Base-by-base conservation (phyloP, 257 asterid genomes). In the Solanum peruvianum region DNA sequence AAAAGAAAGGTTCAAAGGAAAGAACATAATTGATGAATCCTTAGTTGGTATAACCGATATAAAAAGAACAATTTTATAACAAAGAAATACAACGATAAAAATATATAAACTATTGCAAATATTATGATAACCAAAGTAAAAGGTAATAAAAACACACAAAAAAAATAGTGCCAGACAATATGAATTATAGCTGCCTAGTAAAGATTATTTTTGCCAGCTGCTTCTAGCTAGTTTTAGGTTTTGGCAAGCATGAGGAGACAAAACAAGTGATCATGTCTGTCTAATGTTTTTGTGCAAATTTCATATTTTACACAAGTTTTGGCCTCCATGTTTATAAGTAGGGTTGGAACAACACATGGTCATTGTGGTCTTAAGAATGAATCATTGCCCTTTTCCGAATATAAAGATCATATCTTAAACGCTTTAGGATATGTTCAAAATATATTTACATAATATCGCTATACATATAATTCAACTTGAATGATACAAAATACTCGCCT, bases 21-120 rank as follows among this genome's bases (percentile, higher is more conserved):
- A 56, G n/a, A 18, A 56, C 7, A 7, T 60, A 23, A 23, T 10
- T 0, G 15, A 62, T 23, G 3, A 1, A 23, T 1, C 8, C 16
- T 62, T 8, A 0, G 0, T 0, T 15, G 1, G 2, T 2, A 6
- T n/a, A n/a, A 62, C 14, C 6, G 2, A 62, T 3, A 62, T n/a
- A n/a, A 9, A 23, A 62, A 47, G 7, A 58, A 60, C 10, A 60
- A 60, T 1, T 23, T 23, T 23, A 60, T 60, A 1, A 10, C 1
- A 23, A 62, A 7, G 1, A 62, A 62, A 62, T 60, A 44, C 15
- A 1, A 11, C 6, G 0, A 33, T 31, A 1, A 47, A 45, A 12
- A 45, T 0, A 45, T 47, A 47, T 4, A 13, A 47, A 13, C 58
- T 14, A 62, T 62, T 11, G 0, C 16, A 62, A n/a, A 62, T 62